Percentiles rank a stretch among this genome's conserved stretches.
Evolutionary conservation across 306 rosid species (phyloP).

Genomic region (apple (Malus domestica)): ASM211411v1 NC_041805.1:26131001-26131500

Average conservation of each 20-base stretch:
- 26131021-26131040: slow-evolving; percentile 73
- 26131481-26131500: slow-evolving; percentile 63
- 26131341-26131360: slow-evolving; percentile 82
- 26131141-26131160: slow-evolving; percentile 52
- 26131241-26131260: slow-evolving; percentile 85
- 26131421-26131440: slow-evolving; percentile 90
- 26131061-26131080: slow-evolving; percentile 45
- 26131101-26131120: slow-evolving; percentile 64
- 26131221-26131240: slow-evolving; percentile 65
- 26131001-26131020: slow-evolving; percentile 56
- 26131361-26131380: slow-evolving; percentile 87
- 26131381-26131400: slow-evolving; percentile 75
- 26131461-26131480: slow-evolving; percentile 76
- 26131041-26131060: slow-evolving; percentile 66
- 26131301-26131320: slow-evolving; percentile 63
- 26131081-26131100: slow-evolving; percentile 74
- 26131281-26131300: slow-evolving; percentile 84
- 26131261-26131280: slow-evolving; percentile 90
- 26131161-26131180: slow-evolving; percentile 81
- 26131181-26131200: slow-evolving; percentile 56
- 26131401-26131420: slow-evolving; percentile 83
- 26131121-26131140: slow-evolving; percentile 40
- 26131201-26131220: slow-evolving; percentile 72
- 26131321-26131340: slow-evolving; percentile 65
- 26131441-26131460: slow-evolving; percentile 67